Base-by-base conservation (phyloP, 192 early-diverging fungal species). In the Rhizophagus prolifer region DNA sequence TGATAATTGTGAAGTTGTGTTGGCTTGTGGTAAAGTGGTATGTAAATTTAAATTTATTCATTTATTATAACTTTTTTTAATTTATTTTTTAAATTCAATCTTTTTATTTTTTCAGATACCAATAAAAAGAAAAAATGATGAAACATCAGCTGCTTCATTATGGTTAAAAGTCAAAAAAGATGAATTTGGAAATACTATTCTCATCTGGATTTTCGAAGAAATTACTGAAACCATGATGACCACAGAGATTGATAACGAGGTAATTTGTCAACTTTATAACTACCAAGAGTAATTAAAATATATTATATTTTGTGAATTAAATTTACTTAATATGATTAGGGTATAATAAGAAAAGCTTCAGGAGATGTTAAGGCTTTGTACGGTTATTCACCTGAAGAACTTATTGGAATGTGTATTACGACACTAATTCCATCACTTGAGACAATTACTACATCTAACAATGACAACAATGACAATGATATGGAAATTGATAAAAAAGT, bases 141-240 rank as follows among this genome's bases (percentile, higher is more conserved):
- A 84, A 36, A 84, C 79, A 10, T 84, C 86, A 46, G 85, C 89
- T 63, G 90, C 90, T 23, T 87, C 87, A 7, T 76, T 91, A 12
- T 91, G 90, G 90, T 81, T 91, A 34, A 91, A 91, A 62, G 84
- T 83, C 23, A 87, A 87, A 64, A 81, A 54, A 50, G 84, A 85
- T 65, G 75, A 82, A 34, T 30, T 59, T 62, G 88, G 84, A 4
- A 76, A 83, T 30, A 58, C 72, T 2, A 77, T 91, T 31, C 86
- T 85, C 30, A 88, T 91, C 5, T 91, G 90, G 90, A 86, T 91
- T 38, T 88, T 91, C 77, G 88, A 91, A 69, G 87, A 90, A 58
- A 88, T 90, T 60, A 81, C 84, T 26, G 88, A 91, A 74, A 80
- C 79, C 0, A 81, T 76, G 28, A 82, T 86, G 25, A 73, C 73